These are phyloP conservation scores for Xylaria castorea DNA, from an alignment of 495 filamentous ascomycete species.

Conservation along the genomic window DNA sequence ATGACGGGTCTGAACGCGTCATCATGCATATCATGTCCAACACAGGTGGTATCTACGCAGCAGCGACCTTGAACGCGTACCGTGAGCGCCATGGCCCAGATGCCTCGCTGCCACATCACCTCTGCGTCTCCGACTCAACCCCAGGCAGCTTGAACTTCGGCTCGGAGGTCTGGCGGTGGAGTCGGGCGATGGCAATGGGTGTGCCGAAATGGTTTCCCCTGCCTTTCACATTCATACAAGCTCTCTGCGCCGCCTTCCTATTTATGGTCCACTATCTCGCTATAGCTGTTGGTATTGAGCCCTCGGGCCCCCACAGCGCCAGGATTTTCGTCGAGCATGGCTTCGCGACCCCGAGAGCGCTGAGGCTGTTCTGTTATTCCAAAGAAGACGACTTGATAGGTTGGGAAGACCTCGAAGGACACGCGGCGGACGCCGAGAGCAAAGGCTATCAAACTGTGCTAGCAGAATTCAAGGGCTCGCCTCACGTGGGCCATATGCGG, in stretches of 20 bases:
- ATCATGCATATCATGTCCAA: slow-evolving; percentile 61
- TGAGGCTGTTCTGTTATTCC: slow-evolving; percentile 58
- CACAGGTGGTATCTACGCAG: slow-evolving; percentile 58
- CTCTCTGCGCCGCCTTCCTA: slow-evolving; percentile 50
- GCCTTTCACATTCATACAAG: slow-evolving; percentile 51
- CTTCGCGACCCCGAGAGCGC: slow-evolving; percentile 38
- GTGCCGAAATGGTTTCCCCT: slow-evolving; percentile 48
- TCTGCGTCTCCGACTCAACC: slow-evolving; percentile 60
- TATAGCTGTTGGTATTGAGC: slow-evolving; percentile 41
- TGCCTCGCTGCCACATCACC: slow-evolving; percentile 51
- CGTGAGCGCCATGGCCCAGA: slow-evolving; percentile 41
- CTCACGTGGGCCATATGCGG: slow-evolving; percentile 63
- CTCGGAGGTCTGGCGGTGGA: slow-evolving; percentile 57
- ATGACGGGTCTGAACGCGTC: slow-evolving; percentile 40
- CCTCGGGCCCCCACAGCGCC: slow-evolving; percentile 45
- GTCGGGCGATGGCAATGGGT: slow-evolving; percentile 59
- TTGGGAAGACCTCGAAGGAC: slow-evolving; percentile 59
- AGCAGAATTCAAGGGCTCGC: slow-evolving; percentile 59
- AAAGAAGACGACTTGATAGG: slow-evolving; percentile 62
- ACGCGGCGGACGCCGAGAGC: slow-evolving; percentile 51
- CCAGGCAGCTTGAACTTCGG: slow-evolving; percentile 57
- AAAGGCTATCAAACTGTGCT: slow-evolving; percentile 51
- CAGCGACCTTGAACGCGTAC: slow-evolving; percentile 57
- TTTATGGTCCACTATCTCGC: slow-evolving; percentile 39
- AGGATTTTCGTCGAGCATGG: slow-evolving; percentile 44